Evolutionary conservation across 2,329 filamentous ascomycete genomes (phyloP).

Genomic region (Aspergillus piperis): DNA sequence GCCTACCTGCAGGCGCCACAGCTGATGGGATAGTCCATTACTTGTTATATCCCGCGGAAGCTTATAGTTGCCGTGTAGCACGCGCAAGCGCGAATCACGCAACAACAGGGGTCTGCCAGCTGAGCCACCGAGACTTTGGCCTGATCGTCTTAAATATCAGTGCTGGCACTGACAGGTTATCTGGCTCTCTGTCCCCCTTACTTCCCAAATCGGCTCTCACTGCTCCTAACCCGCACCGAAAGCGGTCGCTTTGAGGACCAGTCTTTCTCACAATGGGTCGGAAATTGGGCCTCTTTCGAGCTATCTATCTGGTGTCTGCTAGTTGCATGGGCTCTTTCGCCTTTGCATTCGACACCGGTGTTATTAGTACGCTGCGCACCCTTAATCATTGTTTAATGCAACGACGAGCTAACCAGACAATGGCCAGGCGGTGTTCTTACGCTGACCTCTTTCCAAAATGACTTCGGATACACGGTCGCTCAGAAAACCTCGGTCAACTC

Average conservation of each 20-base stretch:
- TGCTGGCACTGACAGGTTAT: background rate
- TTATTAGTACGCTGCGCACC: constrained; percentile 29
- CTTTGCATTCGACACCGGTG: constrained; percentile 43
- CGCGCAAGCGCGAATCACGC: constrained; percentile 8
- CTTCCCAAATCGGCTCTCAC: background rate
- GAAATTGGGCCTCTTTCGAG: constrained; percentile 38
- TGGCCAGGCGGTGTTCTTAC: constrained; percentile 47
- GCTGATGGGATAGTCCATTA: background rate
- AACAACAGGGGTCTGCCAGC: constrained; percentile 1
- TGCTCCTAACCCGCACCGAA: background rate
- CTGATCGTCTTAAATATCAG: background rate
- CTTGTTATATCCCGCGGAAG: background rate
- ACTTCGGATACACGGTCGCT: constrained; percentile 39
- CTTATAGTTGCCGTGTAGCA: background rate
- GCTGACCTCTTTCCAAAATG: constrained; percentile 44
- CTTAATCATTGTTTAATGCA: background rate
- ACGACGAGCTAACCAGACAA: background rate
- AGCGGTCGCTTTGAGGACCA: background rate
- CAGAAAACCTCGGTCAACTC: constrained; percentile 48
- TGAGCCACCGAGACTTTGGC: background rate
- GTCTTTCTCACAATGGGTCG: constrained; percentile 29
- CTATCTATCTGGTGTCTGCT: constrained; percentile 38
- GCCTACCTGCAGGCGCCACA: background rate
- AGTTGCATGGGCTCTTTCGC: constrained; percentile 44
- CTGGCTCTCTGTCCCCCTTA: background rate